These are phyloP conservation scores for Colletotrichum ledebouriae DNA, from an alignment of 2,329 filamentous ascomycete genomes.

Conservation along the genomic window DNA sequence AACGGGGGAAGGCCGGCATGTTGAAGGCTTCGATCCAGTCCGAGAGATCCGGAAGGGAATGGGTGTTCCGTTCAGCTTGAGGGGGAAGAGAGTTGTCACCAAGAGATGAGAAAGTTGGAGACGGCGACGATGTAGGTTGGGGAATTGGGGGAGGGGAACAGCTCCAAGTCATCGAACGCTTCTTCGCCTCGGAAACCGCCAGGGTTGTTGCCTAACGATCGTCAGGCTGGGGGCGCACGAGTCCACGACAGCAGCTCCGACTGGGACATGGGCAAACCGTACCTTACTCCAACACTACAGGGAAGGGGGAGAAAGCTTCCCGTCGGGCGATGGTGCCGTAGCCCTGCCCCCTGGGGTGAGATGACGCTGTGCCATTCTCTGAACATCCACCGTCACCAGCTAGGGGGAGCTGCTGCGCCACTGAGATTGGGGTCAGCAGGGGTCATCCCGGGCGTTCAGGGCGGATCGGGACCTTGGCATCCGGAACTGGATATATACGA, in stretches of 20 bases:
- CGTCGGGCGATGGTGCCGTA: constrained; percentile 15
- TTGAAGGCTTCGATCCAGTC: neutral
- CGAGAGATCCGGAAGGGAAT: neutral
- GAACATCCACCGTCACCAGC: neutral
- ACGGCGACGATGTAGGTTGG: neutral
- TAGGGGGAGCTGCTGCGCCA: constrained; percentile 39
- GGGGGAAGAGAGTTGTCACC: neutral
- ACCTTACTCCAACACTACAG: neutral
- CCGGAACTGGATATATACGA: neutral
- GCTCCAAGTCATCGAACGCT: no score
- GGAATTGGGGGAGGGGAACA: no score
- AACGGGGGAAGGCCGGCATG: constrained; percentile 25
- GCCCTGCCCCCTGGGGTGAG: constrained; percentile 19
- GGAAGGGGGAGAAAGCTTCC: neutral
- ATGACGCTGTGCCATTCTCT: constrained; percentile 37
- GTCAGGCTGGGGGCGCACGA: neutral
- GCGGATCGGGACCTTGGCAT: neutral
- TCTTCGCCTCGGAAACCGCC: no score
- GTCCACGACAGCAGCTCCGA: neutral
- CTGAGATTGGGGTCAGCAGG: neutral
- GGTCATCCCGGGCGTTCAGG: neutral
- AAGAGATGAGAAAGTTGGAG: neutral
- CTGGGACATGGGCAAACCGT: neutral
- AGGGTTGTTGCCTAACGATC: no score
- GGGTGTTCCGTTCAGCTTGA: no score